Evolutionary conservation across 108 stramenopile genomes (phyloP), one percentile per base, ranked within the genome.

Genomic region (Aurantiochytrium sp.): DNA sequence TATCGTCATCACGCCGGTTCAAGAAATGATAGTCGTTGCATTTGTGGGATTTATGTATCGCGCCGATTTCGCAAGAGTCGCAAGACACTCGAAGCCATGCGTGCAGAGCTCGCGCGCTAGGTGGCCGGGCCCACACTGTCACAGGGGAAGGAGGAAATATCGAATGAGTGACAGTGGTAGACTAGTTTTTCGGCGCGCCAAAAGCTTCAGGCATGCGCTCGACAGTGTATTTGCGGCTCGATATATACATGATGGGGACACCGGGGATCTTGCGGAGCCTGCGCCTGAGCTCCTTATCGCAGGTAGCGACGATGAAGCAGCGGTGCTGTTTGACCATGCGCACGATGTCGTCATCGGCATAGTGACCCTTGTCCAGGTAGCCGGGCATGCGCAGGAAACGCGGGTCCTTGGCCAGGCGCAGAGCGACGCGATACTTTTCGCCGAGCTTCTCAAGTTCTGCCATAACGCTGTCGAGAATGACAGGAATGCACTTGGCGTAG

Each of bases 221-320:
- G 15, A 99, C 96, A 8, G 97, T 97, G 91, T 96, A 99, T 87
- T 95, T 95, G 88, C 97, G 96, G 52, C 94, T 95, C 68, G 94
- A 92, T 69, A 99, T 97, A 90, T 98, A 98, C 98, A 99, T 99
- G 92, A 97, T 97, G 36, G 99, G 99, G 93, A 95, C 99, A 55
- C 99, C 99, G 1, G 99, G 97, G 68, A 99, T 97, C 91, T 99
- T 99, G 52, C 99, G 92, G 53, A 99, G 94, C 68, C 97, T 92
- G 19, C 97, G 95, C 87, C 97, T 92, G 54, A 99, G 90, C 59
- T 99, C 99, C 92, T 97, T 98, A 88, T 99, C 99, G 90, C 98
- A 98, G 3, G 99, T 98, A 30, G 99, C 99, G n/a, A 99, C 98
- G 88, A 99, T 97, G 89, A 97, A 99, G 89, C 99, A 99, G 55